phyloP scores from a whole-genome alignment of 345 rosid genomes.

The Psidium friedrichsthalianum region DNA sequence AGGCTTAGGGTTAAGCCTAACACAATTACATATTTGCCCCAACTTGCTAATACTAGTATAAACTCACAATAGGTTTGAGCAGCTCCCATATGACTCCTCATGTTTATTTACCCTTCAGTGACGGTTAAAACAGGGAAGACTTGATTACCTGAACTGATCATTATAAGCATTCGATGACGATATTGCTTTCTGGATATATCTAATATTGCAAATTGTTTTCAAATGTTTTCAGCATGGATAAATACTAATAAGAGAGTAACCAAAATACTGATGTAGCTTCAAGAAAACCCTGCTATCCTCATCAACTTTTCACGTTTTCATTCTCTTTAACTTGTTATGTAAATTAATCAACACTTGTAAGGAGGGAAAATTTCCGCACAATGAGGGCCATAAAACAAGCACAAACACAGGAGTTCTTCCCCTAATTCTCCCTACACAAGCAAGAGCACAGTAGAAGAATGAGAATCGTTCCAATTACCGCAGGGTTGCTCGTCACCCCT shows the following conservation, averaged over 20 bases:
- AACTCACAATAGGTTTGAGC: not conserved
- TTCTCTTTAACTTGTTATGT: not conserved
- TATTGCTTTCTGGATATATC: constrained; percentile 98
- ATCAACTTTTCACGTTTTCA: not conserved
- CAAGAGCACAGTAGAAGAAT: not conserved
- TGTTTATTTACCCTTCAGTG: not conserved
- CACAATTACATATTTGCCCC: too few relatives aligned
- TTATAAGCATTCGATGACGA: constrained; percentile 93
- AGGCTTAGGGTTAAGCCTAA: too few relatives aligned
- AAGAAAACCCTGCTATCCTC: not conserved
- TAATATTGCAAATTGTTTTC: constrained; percentile 32
- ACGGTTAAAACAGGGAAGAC: not conserved
- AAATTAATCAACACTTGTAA: not conserved
- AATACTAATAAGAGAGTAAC: not conserved
- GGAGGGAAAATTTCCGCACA: not conserved
- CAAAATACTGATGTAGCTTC: too few relatives aligned
- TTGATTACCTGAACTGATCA: constrained; percentile 76
- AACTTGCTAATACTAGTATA: too few relatives aligned
- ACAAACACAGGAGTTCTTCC: not conserved
- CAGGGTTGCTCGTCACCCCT: constrained; percentile 99
- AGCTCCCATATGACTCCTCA: not conserved
- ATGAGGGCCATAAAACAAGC: not conserved
- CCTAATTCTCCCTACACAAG: not conserved
- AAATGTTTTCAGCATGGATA: not conserved
- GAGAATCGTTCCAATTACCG: constrained; percentile 33